Evolutionary conservation across 2,329 filamentous ascomycete species (phyloP).

Genomic region (Talaromyces sp.): DNA sequence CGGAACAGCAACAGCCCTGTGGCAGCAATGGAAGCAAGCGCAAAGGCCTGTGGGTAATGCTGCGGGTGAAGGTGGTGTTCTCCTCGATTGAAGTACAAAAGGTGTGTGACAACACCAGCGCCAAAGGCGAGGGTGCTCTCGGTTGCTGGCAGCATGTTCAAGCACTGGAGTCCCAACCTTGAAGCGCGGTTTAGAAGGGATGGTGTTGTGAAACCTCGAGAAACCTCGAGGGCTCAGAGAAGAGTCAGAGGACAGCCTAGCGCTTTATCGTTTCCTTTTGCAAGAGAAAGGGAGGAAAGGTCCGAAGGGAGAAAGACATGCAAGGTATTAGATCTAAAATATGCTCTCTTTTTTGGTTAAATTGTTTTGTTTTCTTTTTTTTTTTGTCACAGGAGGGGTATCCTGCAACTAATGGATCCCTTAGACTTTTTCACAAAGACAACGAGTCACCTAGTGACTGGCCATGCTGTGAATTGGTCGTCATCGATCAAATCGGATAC

Average conservation of each 20-base stretch:
- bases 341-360: background rate
- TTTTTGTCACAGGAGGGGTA: background rate
- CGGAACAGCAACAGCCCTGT: background rate
- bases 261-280: background rate
- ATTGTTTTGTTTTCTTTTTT: background rate
- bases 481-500: background rate
- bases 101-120: constrained; percentile 12
- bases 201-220: background rate
- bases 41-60: constrained; percentile 12
- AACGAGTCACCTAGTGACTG: background rate
- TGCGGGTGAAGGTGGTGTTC: constrained; percentile 17
- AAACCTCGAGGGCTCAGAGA: background rate
- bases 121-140: constrained; percentile 2
- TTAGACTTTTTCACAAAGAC: background rate
- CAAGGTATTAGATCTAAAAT: background rate
- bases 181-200: background rate
- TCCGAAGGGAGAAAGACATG: background rate
- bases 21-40: constrained; percentile 7
- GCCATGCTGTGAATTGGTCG: background rate
- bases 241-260: background rate
- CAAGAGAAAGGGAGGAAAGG: background rate
- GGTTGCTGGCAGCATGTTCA: background rate
- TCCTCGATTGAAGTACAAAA: constrained; percentile 16
- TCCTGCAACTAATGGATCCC: background rate
- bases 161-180: background rate